A percentile compares a stretch with the other conserved stretches of the same genome.
Evolutionary conservation across 352 stramenopile genomes (phyloP).

Genomic region (Phytopythium kandeliae): DNA sequence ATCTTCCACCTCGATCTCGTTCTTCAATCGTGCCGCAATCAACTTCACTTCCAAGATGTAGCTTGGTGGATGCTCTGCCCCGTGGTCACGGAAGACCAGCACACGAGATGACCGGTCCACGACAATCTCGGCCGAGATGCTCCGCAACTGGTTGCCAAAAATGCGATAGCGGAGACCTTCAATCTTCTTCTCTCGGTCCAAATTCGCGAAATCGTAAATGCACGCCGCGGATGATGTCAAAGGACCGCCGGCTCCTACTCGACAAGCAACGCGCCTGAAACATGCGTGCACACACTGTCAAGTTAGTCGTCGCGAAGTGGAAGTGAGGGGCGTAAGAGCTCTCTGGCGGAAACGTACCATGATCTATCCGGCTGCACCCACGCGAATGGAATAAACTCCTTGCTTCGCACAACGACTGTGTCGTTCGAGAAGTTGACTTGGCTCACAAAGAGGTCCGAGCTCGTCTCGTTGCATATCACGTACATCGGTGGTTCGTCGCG

Average conservation of each 20-base stretch:
- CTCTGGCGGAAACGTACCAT: slow-evolving; percentile 55
- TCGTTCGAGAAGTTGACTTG: slow-evolving; percentile 68
- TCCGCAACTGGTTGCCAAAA: slow-evolving; percentile 61
- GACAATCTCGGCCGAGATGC: slow-evolving; percentile 69
- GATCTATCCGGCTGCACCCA: slow-evolving; percentile 73
- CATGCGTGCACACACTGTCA: not conserved
- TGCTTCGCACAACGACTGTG: slow-evolving; percentile 51
- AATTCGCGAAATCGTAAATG: slow-evolving; percentile 82
- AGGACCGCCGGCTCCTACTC: slow-evolving; percentile 43
- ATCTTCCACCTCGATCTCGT: slow-evolving; percentile 57
- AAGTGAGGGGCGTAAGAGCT: too few relatives aligned
- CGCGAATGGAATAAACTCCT: slow-evolving; percentile 74
- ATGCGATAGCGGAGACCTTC: slow-evolving; percentile 67
- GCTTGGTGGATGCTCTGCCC: slow-evolving; percentile 38
- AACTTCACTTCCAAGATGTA: slow-evolving; percentile 85
- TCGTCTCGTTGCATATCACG: slow-evolving; percentile 81
- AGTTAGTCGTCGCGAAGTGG: not conserved
- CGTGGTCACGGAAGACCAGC: slow-evolving; percentile 71
- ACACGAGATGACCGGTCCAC: slow-evolving; percentile 76
- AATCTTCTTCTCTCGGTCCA: slow-evolving; percentile 71
- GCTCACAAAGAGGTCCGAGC: slow-evolving; percentile 62
- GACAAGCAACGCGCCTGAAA: slow-evolving; percentile 63
- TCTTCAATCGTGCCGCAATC: slow-evolving; percentile 60
- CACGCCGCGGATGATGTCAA: slow-evolving; percentile 51
- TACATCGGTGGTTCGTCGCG: slow-evolving; percentile 82